Evolutionary conservation across 768 basidiomycete species (phyloP), one percentile per base, ranked within the genome.

Genomic region (Tulasnella sp.): DNA sequence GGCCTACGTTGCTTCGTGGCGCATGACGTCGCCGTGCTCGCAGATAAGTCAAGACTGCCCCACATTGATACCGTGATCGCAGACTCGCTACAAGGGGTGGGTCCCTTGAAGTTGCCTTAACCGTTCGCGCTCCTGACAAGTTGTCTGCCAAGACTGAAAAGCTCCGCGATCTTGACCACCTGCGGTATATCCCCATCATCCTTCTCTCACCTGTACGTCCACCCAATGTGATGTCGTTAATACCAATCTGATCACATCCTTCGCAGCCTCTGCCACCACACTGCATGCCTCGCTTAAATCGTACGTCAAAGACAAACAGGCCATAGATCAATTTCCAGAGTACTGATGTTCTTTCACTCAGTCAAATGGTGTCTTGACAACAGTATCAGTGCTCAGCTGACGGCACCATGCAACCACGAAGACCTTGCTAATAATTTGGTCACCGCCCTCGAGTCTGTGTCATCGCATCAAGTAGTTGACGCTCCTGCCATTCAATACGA

Each of bases 341-440:
- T 25, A 52, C 63, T 62, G 62, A 51, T 60, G 49, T 64, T 58
- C 58, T 42, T 11, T 19, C 42, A 62, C 58, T 3, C 70, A 83
- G 91, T 96, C 66, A 94, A 94, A 79, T 92, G 90, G 85, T 96
- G 92, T 69, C 73, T 94, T 54, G 92, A 96, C 72, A 92, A 94
- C 72, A 92, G 92, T 63, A 94, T 99, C 68, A 88, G 85, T 62
- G 87, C 93, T 15, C 92, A 96, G 68, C 83, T 94, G 65, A 96
- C 92, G 1, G 90, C 90, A 1, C 94, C 94, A 5, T 83, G 91
- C 31, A 81, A 82, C 10, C 78, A 85, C 1, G 87, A 91, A 69
- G 94, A 97, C 65, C 81, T 99, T 11, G 82, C 89, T 0, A 85
- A 91, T 29, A 94, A 93, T 5, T 79, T 99, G 31, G 84, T 97